Base-by-base conservation (phyloP, 2,329 filamentous ascomycete genomes). In the Hypoxylon sp. region DNA sequence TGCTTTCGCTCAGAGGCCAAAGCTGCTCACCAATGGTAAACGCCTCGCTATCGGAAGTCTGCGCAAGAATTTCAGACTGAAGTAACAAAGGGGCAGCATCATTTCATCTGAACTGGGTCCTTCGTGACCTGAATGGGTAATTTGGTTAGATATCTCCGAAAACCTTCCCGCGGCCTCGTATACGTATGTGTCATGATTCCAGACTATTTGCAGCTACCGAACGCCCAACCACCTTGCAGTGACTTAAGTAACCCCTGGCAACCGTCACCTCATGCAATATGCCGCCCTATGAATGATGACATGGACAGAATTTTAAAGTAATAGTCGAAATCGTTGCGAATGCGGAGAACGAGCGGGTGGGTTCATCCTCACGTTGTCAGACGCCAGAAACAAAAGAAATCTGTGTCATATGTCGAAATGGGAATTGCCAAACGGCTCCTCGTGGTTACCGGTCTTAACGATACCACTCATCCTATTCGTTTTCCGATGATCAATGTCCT, bases 401-500 rank as follows among this genome's bases (percentile, higher is more conserved):
- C 53, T 65, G 66, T 70, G 72, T 85, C 83, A 90, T 79, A 88
- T 84, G 76, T 91, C 74, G 79, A 91, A 91, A 63, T 89, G 85
- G 52, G 85, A 84, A 63, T 83, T 83, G 70, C 68, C 68, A 52
- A 91, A 87, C 83, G 88, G 84, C 75, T 90, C 87, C 65, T 91
- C 89, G 71, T 87, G 83, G 63, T 82, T 82, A 58, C 82, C 82
- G 49, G 85, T 87, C 76, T 84, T 86, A 55, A 88, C 83, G 68
- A 90, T 85, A 48, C 89, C 89, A 75, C 88, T 90, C 88, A 90
- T 90, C 56, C 87, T 83, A 74, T 89, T 89, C 43, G 80, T 77
- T 73, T 81, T 85, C 69, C 82, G 81, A 50, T 80, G 80, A 70
- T 87, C 85, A 62, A 84, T 76, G 67, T 89, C 87, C 65, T 86